Percentiles rank a stretch among this genome's conserved stretches.
Conservation (phyloP, 2,329 filamentous ascomycete species). For the Chalara sp. region DNA sequence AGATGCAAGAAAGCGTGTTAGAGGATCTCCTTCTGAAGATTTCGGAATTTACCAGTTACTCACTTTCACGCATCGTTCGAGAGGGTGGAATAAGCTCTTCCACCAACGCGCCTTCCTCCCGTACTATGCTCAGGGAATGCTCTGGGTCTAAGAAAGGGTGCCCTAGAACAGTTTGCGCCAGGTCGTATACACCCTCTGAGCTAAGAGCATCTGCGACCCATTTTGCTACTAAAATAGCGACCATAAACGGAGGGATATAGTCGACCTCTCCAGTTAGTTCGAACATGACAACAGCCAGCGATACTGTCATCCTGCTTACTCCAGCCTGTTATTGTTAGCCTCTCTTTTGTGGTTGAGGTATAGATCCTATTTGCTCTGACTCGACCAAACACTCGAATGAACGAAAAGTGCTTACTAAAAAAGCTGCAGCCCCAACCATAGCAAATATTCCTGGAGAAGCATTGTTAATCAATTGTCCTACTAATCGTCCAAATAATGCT, state of each 20-base stretch:
- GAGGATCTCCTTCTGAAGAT: too few species aligned
- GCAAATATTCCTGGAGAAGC: constrained; percentile 54
- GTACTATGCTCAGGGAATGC: constrained; percentile 36
- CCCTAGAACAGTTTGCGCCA: constrained; percentile 51
- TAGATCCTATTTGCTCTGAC: too few species aligned
- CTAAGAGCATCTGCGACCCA: constrained; percentile 50
- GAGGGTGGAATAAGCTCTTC: constrained; percentile 43
- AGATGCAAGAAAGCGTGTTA: too few species aligned
- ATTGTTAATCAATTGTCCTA: constrained; percentile 32
- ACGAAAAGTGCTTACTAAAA: constrained; percentile 32
- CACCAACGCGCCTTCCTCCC: constrained; percentile 31
- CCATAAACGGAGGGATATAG: constrained; percentile 51
- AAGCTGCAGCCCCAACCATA: constrained; percentile 52
- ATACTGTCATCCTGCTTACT: constrained; percentile 51
- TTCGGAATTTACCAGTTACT: too few species aligned
- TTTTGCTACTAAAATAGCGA: constrained; percentile 52
- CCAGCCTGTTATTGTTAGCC: constrained; percentile 30
- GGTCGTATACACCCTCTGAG: constrained; percentile 48
- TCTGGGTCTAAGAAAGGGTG: constrained; percentile 52
- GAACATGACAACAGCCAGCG: constrained; percentile 54
- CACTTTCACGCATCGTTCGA: constrained; percentile 45
- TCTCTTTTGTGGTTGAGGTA: neutral
- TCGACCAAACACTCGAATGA: too few species aligned
- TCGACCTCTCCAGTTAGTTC: constrained; percentile 52
- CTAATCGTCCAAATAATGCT: constrained; percentile 48